phyloP scores from a whole-genome alignment of 345 rosid genomes.

The Tarenaya hassleriana region DNA sequence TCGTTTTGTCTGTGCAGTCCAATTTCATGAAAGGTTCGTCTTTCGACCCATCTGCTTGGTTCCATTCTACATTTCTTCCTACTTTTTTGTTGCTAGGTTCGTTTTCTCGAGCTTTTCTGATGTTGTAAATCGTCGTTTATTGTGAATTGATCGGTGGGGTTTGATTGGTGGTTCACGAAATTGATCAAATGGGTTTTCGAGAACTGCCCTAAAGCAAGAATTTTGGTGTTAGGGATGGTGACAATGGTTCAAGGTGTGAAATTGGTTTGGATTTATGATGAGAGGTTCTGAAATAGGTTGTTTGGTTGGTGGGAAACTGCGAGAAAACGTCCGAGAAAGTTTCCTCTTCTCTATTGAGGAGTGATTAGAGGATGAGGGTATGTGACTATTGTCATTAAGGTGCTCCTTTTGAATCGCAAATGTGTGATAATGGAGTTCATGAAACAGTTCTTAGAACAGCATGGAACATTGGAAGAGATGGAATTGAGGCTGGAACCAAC shows the following conservation, averaged over 20 bases:
- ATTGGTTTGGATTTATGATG: no score
- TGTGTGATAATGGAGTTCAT: background rate
- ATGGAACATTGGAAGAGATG: constrained; percentile 83
- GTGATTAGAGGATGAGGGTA: background rate
- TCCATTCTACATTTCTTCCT: background rate
- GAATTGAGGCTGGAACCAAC: constrained; percentile 70
- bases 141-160: background rate
- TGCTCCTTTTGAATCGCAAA: no score
- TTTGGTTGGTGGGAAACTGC: no score
- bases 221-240: background rate
- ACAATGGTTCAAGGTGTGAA: no score
- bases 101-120: no score
- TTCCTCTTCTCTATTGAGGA: background rate
- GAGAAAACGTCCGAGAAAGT: background rate
- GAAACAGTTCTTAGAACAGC: constrained; percentile 56
- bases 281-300: no score
- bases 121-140: background rate
- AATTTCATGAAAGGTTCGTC: constrained; percentile 45
- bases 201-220: constrained; percentile 1
- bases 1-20: constrained; percentile 41
- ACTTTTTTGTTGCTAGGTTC: no score
- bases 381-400: background rate
- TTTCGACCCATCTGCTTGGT: background rate
- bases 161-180: background rate
- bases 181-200: constrained; percentile 12